Percentiles rank a stretch among this genome's conserved stretches.
These are phyloP conservation scores for Clarireedia homoeocarpa DNA, from an alignment of 2,329 filamentous ascomycete species.

Conservation along the genomic window DNA sequence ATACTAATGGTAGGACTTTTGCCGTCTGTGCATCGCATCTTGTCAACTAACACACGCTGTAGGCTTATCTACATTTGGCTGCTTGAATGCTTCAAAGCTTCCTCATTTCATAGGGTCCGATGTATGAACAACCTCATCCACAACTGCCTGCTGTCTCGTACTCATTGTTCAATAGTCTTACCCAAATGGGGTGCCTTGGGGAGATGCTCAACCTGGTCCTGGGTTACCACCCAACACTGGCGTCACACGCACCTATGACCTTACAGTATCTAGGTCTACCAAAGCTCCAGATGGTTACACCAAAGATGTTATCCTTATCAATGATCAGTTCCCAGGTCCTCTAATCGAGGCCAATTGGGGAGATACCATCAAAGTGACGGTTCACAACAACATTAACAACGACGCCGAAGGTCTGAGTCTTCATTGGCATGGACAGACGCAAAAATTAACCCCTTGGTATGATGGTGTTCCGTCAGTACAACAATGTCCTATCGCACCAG, in stretches of 20 bases:
- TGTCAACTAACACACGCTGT: neutral
- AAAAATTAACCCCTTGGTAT: constrained; percentile 27
- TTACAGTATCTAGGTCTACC: constrained; percentile 23
- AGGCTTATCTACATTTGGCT: constrained; percentile 25
- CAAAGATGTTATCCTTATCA: constrained; percentile 44
- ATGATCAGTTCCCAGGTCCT: constrained; percentile 28
- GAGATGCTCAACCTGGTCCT: constrained; percentile 29
- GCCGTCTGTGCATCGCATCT: neutral
- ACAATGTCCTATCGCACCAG: constrained; percentile 57
- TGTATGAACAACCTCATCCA: neutral
- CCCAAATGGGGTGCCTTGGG: constrained; percentile 45
- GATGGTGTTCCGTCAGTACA: constrained; percentile 39
- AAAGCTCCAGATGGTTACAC: constrained; percentile 32
- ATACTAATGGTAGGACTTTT: constrained; percentile 3
- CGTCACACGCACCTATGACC: constrained; percentile 29
- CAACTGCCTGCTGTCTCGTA: neutral
- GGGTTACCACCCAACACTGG: constrained; percentile 30
- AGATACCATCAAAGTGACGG: constrained; percentile 47
- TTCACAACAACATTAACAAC: constrained; percentile 56
- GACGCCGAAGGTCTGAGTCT: constrained; percentile 28
- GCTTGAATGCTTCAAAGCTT: constrained; percentile 25
- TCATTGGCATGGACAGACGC: constrained; percentile 41
- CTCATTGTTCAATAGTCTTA: constrained; percentile 19
- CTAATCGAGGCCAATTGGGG: constrained; percentile 28
- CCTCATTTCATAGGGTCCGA: constrained; percentile 39